These are phyloP conservation scores for Monosporascus ibericus DNA, from an alignment of 2,329 filamentous ascomycete species.

Conservation along the genomic window DNA sequence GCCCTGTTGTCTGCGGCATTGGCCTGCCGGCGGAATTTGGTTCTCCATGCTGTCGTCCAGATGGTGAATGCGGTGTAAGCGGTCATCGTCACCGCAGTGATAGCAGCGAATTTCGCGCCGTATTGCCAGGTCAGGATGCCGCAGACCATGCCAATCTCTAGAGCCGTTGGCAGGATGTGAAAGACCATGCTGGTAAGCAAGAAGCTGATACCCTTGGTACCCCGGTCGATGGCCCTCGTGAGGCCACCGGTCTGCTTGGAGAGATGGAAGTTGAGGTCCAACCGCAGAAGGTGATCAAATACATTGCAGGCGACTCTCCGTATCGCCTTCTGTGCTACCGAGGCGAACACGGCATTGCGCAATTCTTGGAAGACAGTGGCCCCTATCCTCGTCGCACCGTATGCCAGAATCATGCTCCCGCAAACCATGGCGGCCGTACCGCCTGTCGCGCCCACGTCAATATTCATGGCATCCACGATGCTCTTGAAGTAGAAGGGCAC, in stretches of 20 bases:
- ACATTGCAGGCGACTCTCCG: constrained; percentile 85
- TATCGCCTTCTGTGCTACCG: constrained; percentile 94
- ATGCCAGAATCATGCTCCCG: constrained; percentile 88
- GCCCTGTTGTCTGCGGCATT: constrained; percentile 96
- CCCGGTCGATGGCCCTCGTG: constrained; percentile 89
- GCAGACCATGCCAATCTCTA: constrained; percentile 94
- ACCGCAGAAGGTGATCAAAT: constrained; percentile 78
- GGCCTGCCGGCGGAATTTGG: constrained; percentile 89
- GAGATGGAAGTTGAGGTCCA: constrained; percentile 92
- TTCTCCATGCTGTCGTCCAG: constrained; percentile 92
- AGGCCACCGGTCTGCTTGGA: constrained; percentile 91
- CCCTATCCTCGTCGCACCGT: constrained; percentile 82
- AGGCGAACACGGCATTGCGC: constrained; percentile 93
- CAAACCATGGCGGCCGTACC: constrained; percentile 85
- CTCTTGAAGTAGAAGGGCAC: constrained; percentile 99
- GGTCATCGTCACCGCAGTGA: constrained; percentile 86
- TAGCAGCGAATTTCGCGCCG: constrained; percentile 81
- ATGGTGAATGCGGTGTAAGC: constrained; percentile 97
- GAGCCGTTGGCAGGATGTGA: constrained; percentile 84
- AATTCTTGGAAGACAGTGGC: constrained; percentile 89
- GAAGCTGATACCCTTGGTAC: constrained; percentile 98
- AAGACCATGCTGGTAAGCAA: constrained; percentile 97
- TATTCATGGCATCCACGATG: constrained; percentile 96
- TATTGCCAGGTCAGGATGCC: constrained; percentile 96
- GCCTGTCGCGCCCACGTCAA: constrained; percentile 81